phyloP scores from a whole-genome alignment of 345 rosid genomes.

The Lagerstroemia speciosa region DNA sequence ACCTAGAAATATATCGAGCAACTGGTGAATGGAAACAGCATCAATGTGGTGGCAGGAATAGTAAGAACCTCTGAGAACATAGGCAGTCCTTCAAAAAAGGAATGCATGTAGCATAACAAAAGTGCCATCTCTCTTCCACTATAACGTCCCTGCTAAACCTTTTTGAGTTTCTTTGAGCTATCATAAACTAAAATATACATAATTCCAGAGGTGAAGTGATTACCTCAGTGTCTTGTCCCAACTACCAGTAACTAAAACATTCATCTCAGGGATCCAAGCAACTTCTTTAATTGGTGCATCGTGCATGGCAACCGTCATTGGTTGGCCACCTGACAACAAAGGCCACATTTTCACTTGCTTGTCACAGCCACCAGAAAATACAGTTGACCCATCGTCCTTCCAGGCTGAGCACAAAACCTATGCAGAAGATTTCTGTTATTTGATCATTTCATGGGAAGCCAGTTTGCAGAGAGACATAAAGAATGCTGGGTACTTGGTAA shows the following conservation, averaged over 20 bases:
- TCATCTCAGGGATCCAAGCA: slow-evolving; percentile 95
- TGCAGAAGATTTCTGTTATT: slow-evolving; percentile 3
- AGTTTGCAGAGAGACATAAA: neutral
- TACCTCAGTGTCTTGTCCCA: slow-evolving; percentile 95
- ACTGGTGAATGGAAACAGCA: neutral
- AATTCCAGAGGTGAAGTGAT: slow-evolving; percentile 28
- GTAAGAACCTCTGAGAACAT: neutral
- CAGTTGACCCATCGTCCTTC: slow-evolving; percentile 98
- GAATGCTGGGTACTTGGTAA: neutral
- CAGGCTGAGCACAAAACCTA: slow-evolving; percentile 87
- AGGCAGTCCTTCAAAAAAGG: neutral
- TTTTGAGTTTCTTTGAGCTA: neutral
- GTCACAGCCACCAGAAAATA: slow-evolving; percentile 92
- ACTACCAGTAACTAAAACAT: slow-evolving; percentile 75
- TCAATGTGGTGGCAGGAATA: neutral
- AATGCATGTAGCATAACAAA: neutral
- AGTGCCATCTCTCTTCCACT: neutral
- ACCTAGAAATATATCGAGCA: slow-evolving; percentile 31
- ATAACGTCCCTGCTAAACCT: neutral
- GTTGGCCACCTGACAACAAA: slow-evolving; percentile 69
- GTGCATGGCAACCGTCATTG: slow-evolving; percentile 87
- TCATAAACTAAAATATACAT: slow-evolving; percentile 6
- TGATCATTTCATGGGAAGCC: neutral
- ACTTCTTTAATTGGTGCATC: slow-evolving; percentile 74
- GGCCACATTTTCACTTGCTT: slow-evolving; percentile 99